phyloP scores from a whole-genome alignment of 306 rosid species.

The Vigna reflexopilosa region DNA sequence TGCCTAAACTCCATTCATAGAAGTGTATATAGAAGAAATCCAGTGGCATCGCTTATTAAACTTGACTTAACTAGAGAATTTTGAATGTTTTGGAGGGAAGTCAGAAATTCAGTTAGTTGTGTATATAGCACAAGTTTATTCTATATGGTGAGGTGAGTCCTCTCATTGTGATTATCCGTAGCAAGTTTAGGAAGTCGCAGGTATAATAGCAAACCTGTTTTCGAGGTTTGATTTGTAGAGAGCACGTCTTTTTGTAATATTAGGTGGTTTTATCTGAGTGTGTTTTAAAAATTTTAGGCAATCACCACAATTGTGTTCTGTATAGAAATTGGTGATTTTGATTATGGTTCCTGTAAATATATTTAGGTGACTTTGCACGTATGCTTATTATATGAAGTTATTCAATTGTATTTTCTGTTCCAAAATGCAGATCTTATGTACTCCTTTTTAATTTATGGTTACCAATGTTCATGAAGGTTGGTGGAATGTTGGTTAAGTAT shows the following conservation, averaged over 20 bases:
- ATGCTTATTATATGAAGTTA: conserved; percentile 16
- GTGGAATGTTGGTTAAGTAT: not conserved
- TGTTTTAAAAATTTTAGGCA: conserved; percentile 45
- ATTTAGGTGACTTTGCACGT: conserved; percentile 36
- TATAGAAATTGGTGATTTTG: conserved; percentile 57
- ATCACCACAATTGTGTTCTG: conserved; percentile 49
- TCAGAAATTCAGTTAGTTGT: conserved; percentile 39
- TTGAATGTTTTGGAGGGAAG: conserved; percentile 42
- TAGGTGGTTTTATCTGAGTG: conserved; percentile 36
- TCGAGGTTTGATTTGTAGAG: conserved; percentile 54
- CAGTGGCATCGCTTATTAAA: conserved; percentile 54
- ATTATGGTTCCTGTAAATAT: conserved; percentile 52
- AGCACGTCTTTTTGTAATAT: conserved; percentile 51
- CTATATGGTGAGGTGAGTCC: conserved; percentile 26
- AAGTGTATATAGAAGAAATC: conserved; percentile 76
- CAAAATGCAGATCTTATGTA: not conserved
- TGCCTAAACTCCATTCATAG: conserved; percentile 55
- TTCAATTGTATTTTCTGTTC: conserved; percentile 13
- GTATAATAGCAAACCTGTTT: conserved; percentile 52
- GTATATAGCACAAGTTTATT: conserved; percentile 42
- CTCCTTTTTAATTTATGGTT: not conserved
- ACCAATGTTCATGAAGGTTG: not conserved
- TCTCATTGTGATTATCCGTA: conserved; percentile 36
- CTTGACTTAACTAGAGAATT: conserved; percentile 49
- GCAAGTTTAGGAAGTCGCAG: conserved; percentile 43